Conservation (phyloP, 2,329 filamentous ascomycete genomes). For the Helminthosporium solani region DNA sequence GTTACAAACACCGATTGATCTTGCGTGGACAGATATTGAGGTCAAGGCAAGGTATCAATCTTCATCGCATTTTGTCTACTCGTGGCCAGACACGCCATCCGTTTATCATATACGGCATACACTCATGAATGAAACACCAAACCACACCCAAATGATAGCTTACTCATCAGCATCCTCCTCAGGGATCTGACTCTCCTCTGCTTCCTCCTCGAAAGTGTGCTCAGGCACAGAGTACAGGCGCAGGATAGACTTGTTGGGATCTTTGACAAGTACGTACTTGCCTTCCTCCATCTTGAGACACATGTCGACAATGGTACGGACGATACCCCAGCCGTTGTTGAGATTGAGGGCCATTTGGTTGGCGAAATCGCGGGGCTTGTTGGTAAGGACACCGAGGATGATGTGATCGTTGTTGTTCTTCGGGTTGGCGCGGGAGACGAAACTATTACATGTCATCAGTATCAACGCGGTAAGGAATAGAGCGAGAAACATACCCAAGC, state of each 20-base stretch:
- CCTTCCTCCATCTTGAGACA: conserved; percentile 74
- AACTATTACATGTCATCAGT: conserved; percentile 58
- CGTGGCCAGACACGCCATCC: conserved; percentile 14
- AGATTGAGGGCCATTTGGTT: conserved; percentile 97
- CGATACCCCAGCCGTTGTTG: conserved; percentile 98
- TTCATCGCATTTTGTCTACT: conserved; percentile 21
- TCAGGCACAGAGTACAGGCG: conserved; percentile 88
- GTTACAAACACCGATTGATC: too few relatives aligned
- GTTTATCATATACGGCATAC: conserved; percentile 20
- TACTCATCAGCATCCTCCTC: conserved; percentile 59
- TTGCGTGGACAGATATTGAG: too few relatives aligned
- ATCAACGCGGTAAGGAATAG: background rate
- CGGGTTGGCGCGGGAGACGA: conserved; percentile 91
- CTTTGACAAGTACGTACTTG: conserved; percentile 79
- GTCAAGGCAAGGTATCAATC: conserved; percentile 1
- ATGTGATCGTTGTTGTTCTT: conserved; percentile 92
- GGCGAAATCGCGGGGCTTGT: conserved; percentile 97
- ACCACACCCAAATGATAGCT: conserved; percentile 1
- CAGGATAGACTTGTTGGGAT: conserved; percentile 95
- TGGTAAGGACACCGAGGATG: conserved; percentile 90
- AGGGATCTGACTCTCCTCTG: conserved; percentile 64
- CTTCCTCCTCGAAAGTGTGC: conserved; percentile 87
- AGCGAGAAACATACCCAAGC: conserved; percentile 67
- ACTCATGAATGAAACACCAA: conserved; percentile 14
- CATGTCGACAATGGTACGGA: conserved; percentile 97